Percentiles rank a stretch among this genome's conserved stretches.
phyloP scores from a whole-genome alignment of 176 grass and related monocot genomes.

The Microstegium vimineum region DNA sequence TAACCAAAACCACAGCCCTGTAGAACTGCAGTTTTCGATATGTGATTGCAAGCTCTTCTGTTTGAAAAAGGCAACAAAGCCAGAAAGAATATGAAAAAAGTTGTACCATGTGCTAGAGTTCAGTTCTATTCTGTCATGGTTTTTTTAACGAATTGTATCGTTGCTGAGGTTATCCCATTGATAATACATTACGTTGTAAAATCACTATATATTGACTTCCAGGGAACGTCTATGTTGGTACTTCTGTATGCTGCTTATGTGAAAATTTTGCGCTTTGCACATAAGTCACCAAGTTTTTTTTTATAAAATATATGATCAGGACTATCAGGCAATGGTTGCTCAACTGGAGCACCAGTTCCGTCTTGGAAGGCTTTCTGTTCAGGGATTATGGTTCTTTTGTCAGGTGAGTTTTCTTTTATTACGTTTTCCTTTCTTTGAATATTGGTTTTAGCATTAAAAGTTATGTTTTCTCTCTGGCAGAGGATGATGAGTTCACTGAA shows the following conservation, averaged over 20 bases:
- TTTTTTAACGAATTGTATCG: not conserved
- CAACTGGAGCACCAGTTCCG: conserved; percentile 92
- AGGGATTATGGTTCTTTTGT: conserved; percentile 93
- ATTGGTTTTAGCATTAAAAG: conserved; percentile 18
- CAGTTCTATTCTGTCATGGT: not conserved
- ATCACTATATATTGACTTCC: not conserved
- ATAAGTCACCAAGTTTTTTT: conserved; percentile 13
- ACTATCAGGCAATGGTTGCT: conserved; percentile 98
- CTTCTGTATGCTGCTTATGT: conserved; percentile 20
- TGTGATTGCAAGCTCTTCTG: not conserved
- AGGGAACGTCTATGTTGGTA: not conserved
- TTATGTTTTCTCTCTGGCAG: conserved; percentile 43
- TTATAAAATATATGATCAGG: conserved; percentile 38
- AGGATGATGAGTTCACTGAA: conserved; percentile 94
- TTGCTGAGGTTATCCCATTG: not conserved
- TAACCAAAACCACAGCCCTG: not conserved
- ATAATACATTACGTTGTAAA: conserved; percentile 12
- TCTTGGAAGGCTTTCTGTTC: conserved; percentile 82
- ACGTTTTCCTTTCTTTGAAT: conserved; percentile 1
- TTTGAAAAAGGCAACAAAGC: not conserved
- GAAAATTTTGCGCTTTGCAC: conserved; percentile 15
- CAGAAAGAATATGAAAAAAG: not conserved
- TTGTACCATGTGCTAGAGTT: conserved; percentile 3
- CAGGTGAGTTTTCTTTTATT: conserved; percentile 52
- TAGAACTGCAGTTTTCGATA: not conserved